These are phyloP conservation scores for Aureobasidium mangrovei DNA, from an alignment of 2,329 filamentous ascomycete species.

Conservation along the genomic window DNA sequence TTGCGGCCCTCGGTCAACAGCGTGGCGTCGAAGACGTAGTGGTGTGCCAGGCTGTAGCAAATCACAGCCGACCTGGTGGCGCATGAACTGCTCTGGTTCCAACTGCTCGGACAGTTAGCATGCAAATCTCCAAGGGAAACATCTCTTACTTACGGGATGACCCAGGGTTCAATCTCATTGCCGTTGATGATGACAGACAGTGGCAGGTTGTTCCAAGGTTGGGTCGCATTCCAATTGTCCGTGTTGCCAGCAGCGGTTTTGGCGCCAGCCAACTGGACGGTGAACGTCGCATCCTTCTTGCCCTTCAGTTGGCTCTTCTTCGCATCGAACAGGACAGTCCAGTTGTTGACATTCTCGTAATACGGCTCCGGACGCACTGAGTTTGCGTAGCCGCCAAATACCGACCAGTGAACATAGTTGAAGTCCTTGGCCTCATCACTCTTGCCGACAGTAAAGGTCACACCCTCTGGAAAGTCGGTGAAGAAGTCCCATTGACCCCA, in stretches of 20 bases:
- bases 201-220: conserved; percentile 46
- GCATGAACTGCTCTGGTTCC: conserved; percentile 50
- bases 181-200: conserved; percentile 44
- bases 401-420: conserved; percentile 59
- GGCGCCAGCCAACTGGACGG: conserved; percentile 53
- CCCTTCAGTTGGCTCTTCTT: conserved; percentile 32
- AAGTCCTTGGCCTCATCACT: conserved; percentile 42
- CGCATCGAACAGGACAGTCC: conserved; percentile 49
- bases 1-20: conserved; percentile 47
- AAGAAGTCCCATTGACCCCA: conserved; percentile 53
- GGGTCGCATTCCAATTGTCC: conserved; percentile 46
- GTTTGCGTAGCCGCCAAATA: conserved; percentile 50
- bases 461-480: conserved; percentile 50
- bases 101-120: conserved; percentile 26
- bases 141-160: conserved; percentile 42
- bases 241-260: conserved; percentile 56
- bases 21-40: conserved; percentile 47
- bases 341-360: conserved; percentile 47
- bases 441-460: conserved; percentile 49
- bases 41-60: conserved; percentile 54
- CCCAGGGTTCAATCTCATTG: conserved; percentile 41
- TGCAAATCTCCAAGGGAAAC: not conserved
- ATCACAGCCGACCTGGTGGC: conserved; percentile 51
- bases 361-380: conserved; percentile 36
- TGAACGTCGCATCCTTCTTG: conserved; percentile 47